These are phyloP conservation scores for Olyra latifolia DNA, from an alignment of 176 grass and related monocot genomes.

Conservation along the genomic window DNA sequence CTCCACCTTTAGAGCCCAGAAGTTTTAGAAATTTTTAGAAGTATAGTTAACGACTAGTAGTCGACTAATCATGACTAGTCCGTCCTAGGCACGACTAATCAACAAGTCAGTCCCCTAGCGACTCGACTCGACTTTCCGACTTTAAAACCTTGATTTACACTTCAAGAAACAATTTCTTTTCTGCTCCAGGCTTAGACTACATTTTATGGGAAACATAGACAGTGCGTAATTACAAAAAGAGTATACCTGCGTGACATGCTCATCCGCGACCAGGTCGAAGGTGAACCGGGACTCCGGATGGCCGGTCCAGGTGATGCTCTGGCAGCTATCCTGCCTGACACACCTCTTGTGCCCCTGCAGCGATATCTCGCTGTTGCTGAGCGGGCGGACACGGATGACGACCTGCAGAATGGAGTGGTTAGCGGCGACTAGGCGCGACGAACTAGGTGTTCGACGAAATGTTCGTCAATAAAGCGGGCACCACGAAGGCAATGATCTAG, in stretches of 20 bases:
- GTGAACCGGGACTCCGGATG: conserved; percentile 96
- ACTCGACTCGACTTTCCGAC: too few relatives aligned
- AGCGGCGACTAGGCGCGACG: not conserved
- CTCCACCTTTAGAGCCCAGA: too few relatives aligned
- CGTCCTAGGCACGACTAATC: too few relatives aligned
- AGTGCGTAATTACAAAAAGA: not conserved
- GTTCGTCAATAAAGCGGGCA: not conserved
- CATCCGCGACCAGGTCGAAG: conserved; percentile 92
- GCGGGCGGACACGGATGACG: conserved; percentile 79
- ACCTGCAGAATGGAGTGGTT: conserved; percentile 46
- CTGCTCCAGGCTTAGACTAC: too few relatives aligned
- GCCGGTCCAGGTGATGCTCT: conserved; percentile 79
- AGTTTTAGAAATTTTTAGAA: too few relatives aligned
- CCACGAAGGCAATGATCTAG: not conserved
- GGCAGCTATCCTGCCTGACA: conserved; percentile 73
- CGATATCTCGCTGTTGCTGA: conserved; percentile 78
- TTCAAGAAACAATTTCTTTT: too few relatives aligned
- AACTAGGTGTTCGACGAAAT: conserved; percentile 29
- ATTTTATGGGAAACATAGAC: too few relatives aligned
- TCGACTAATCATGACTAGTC: too few relatives aligned
- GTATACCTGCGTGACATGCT: conserved; percentile 80
- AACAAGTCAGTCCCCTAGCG: too few relatives aligned
- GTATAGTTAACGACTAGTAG: too few relatives aligned
- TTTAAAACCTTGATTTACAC: too few relatives aligned
- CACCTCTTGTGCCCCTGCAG: conserved; percentile 70